A percentile compares a stretch with the other conserved stretches of the same genome.
Conservation (phyloP, 2,329 filamentous ascomycete genomes). For the Cladophialophora exuberans region DNA sequence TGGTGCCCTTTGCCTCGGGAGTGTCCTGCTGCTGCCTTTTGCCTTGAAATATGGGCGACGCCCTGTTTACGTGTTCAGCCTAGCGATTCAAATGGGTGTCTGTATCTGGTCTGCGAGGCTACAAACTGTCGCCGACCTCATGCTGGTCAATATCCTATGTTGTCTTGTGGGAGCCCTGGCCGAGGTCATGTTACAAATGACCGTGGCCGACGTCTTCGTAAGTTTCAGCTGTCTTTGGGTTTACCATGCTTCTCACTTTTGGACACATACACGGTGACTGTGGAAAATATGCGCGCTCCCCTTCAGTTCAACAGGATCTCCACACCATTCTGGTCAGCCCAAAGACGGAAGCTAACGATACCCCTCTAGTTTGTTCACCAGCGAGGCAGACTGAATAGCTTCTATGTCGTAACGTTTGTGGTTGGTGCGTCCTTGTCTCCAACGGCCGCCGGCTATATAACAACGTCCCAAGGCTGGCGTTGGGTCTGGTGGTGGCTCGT, state of each 20-base stretch:
- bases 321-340: too few relatives aligned
- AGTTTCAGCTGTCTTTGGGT: too few relatives aligned
- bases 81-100: constrained; percentile 41
- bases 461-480: constrained; percentile 50
- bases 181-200: constrained; percentile 53
- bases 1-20: constrained; percentile 47
- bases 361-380: constrained; percentile 57
- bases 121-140: constrained; percentile 47
- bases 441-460: constrained; percentile 47
- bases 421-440: constrained; percentile 43
- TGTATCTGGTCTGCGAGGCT: constrained; percentile 51
- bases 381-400: constrained; percentile 51
- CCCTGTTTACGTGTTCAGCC: constrained; percentile 51
- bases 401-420: constrained; percentile 46
- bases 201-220: constrained; percentile 53
- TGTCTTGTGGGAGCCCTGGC: constrained; percentile 49
- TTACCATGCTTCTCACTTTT: too few relatives aligned
- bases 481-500: constrained; percentile 55
- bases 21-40: constrained; percentile 50
- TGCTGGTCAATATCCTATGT: constrained; percentile 48
- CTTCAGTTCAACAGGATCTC: too few relatives aligned
- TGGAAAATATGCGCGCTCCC: too few relatives aligned
- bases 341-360: too few relatives aligned
- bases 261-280: too few relatives aligned
- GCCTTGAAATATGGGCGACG: constrained; percentile 52